Base-by-base conservation (phyloP, 2,329 filamentous ascomycete species). In the Xylaria sp. region DNA sequence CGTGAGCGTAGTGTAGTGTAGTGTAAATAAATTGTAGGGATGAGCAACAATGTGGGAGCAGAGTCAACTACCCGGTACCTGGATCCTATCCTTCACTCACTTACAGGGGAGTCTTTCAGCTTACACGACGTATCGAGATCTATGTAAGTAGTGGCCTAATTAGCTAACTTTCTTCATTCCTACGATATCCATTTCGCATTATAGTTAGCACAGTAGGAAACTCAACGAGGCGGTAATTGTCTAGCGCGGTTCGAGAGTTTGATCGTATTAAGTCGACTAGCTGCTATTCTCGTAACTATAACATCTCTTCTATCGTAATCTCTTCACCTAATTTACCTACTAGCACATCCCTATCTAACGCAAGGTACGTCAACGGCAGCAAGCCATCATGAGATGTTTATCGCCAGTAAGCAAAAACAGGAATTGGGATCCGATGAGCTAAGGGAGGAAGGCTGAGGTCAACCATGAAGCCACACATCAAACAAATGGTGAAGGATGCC, bases 331-430 rank as follows among this genome's bases (percentile, higher is more conserved):
- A 46, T 46, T 25, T 25, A 4, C 23, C 45, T 46, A 20, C n/a
- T 6, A 12, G 10, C 13, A 45, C n/a, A 13, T 46, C 13, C 20
- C 20, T 46, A 28, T 23, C 45, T 18, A 28, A 25, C 23, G 23
- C 13, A 48, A 48, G 20, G 25, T 15, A 25, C 4, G n/a, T 10
- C 28, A 46, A 46, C 25, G 23, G 43, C 57, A 23, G 25, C 20
- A 30, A 12, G 20, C 34, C 3, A n/a, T 25, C 23, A 15, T n/a
- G n/a, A n/a, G 12, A 39, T 57, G 41, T n/a, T 28, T 15, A 39
- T 53, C 18, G 20, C 34, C 39, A 45, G 52, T 56, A 55, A 56
- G 34, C 50, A 63, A n/a, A n/a, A 45, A 36, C 25, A 62, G 36
- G 59, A 60, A 50, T 36, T 36, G 32, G 45, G 45, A 60, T 36